Conservation (phyloP, 2,329 filamentous ascomycete species). For the Botrytis tulipae region DNA sequence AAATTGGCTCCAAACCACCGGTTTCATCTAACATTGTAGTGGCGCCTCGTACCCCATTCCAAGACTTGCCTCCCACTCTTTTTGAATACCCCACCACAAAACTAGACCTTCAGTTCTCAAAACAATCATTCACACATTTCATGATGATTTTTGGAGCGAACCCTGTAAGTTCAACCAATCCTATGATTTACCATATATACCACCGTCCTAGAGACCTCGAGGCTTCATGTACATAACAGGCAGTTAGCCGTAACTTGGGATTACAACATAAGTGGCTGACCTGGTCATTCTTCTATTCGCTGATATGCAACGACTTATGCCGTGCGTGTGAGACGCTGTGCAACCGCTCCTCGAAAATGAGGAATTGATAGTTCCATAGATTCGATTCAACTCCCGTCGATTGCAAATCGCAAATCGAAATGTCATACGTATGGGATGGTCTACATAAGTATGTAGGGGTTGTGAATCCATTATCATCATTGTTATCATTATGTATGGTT, state of each 20-base stretch:
- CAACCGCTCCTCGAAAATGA: background rate
- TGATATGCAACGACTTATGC: background rate
- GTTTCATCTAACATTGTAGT: background rate
- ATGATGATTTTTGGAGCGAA: background rate
- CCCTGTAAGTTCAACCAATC: background rate
- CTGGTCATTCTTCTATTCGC: conserved; percentile 7
- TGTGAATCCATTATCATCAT: background rate
- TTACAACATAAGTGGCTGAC: background rate
- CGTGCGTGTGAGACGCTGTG: background rate
- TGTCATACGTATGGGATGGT: conserved; percentile 10
- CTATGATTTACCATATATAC: background rate
- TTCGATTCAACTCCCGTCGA: background rate
- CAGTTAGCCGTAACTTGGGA: conserved; percentile 5
- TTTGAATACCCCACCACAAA: background rate
- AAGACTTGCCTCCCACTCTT: conserved; percentile 11
- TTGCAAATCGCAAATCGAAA: background rate
- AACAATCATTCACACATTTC: background rate
- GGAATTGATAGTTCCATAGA: background rate
- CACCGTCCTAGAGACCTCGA: background rate
- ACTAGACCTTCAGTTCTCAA: background rate
- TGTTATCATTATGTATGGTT: background rate
- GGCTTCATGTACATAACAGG: background rate
- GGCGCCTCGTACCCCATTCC: background rate
- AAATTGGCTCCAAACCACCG: background rate
- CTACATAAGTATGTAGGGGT: background rate